Evolutionary conservation across 345 rosid species (phyloP), one percentile per base, ranked within the genome.

Genomic region (Arabis alpina): DNA sequence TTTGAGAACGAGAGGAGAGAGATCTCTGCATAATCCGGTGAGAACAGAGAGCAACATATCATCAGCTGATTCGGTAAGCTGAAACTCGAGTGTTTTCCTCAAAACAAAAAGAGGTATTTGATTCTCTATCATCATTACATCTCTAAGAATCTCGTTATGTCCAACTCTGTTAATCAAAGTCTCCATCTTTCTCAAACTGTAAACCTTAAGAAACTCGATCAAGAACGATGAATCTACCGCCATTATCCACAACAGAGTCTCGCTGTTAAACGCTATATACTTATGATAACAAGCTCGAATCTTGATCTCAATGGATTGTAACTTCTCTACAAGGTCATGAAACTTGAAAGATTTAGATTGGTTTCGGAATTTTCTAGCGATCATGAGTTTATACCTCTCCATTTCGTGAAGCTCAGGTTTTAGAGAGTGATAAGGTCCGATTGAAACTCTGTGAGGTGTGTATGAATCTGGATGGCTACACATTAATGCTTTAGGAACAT

Each of bases 181-280:
- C 64, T 54, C 75, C 4, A 79, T 82, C 50, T 82, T 79, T 81
- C 67, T 66, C 27, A 73, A 47, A 50, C 71, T 77, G 28, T 80
- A 82, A 13, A 81, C 65, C 68, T 79, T 84, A 15, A 90, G 82
- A 76, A 89, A 82, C 77, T 90, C 88, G 0, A 90, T 82, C 82
- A 92, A 37, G 76, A 92, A 85, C 0, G 87, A 79, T 0, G 88
- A 85, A 57, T 89, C 98, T 12, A 92, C 77, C 1, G 89, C 90
- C 96, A 89, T 84, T 74, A 92, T 89, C 98, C 94, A 89, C 6
- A 85, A 81, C 58, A 90, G 57, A 49, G 89, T 86, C 58, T 85
- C 91, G 0, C 77, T 78, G 10, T 71, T 80, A 43, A 85, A 66
- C 57, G 76, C 80, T 1, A 88, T 59, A 41, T 77, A 81, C 72